phyloP scores from a whole-genome alignment of 2,329 filamentous ascomycete species.

The Colletotrichum lupini region DNA sequence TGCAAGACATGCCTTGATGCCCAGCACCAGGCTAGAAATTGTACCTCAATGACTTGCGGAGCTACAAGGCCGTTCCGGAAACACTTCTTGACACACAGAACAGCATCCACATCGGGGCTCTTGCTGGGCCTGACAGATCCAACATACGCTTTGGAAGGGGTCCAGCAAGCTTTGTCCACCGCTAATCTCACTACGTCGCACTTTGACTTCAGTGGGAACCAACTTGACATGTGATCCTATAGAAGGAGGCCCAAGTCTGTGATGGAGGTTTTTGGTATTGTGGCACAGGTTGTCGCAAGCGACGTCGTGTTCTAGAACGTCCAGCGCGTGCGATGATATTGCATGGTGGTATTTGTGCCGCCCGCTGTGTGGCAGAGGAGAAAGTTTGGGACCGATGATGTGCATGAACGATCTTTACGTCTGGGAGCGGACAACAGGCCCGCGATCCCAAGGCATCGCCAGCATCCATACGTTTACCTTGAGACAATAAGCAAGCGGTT shows the following conservation, averaged over 20 bases:
- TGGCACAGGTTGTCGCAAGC: neutral
- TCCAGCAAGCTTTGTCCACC: conserved; percentile 32
- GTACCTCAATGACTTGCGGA: conserved; percentile 4
- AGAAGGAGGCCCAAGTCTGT: neutral
- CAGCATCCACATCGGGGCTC: neutral
- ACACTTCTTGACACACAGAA: conserved; percentile 11
- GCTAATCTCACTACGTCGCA: conserved; percentile 20
- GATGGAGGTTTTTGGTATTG: neutral
- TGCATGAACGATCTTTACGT: conserved; percentile 11
- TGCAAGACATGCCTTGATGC: conserved; percentile 25
- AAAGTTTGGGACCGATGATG: conserved; percentile 15
- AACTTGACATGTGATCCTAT: conserved; percentile 24
- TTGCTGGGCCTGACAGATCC: neutral
- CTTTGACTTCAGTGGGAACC: conserved; percentile 6
- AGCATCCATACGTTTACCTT: neutral
- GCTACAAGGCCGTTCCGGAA: conserved; percentile 5
- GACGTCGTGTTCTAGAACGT: conserved; percentile 6
- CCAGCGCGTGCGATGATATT: neutral
- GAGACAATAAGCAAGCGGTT: neutral
- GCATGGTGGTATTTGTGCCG: neutral
- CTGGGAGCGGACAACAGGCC: neutral
- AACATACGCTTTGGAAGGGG: conserved; percentile 1
- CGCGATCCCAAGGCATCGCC: neutral
- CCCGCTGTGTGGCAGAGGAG: neutral
- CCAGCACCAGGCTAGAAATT: conserved; percentile 4